A percentile compares a stretch with the other conserved stretches of the same genome.
Evolutionary conservation across 2,329 filamentous ascomycete genomes (phyloP).

Genomic region (Fusarium albidum): DNA sequence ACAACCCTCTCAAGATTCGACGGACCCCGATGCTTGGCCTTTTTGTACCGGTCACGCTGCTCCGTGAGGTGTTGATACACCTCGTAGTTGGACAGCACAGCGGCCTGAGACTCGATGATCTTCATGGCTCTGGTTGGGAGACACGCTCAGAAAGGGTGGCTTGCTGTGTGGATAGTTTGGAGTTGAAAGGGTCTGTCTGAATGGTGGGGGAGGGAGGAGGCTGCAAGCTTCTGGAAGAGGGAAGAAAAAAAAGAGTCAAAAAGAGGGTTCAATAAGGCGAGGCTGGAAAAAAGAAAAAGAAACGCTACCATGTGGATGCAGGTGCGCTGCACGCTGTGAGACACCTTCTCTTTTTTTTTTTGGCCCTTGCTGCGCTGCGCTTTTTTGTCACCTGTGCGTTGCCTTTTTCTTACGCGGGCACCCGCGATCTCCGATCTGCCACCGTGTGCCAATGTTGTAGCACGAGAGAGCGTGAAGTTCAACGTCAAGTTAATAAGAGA

Average conservation of each 20-base stretch:
- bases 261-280: neutral
- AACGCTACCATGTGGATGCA: constrained; percentile 2
- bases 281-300: neutral
- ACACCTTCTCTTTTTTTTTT: constrained; percentile 4
- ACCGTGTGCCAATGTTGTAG: constrained; percentile 17
- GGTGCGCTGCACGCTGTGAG: neutral
- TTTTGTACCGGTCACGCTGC: constrained; percentile 61
- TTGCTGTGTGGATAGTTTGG: neutral
- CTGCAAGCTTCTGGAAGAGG: constrained; percentile 1
- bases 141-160: neutral
- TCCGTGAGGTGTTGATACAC: constrained; percentile 72
- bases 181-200: constrained; percentile 11
- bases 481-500: no score
- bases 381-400: neutral
- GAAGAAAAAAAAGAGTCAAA: constrained; percentile 18
- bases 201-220: constrained; percentile 26
- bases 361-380: no score
- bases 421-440: constrained; percentile 1
- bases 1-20: constrained; percentile 68
- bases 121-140: constrained; percentile 60
- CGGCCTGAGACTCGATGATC: constrained; percentile 75
- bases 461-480: no score
- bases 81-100: constrained; percentile 76
- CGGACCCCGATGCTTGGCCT: constrained; percentile 59
- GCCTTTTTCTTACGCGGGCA: neutral